phyloP scores from a whole-genome alignment of 495 filamentous ascomycete genomes.

The Pyrenula aspistea region DNA sequence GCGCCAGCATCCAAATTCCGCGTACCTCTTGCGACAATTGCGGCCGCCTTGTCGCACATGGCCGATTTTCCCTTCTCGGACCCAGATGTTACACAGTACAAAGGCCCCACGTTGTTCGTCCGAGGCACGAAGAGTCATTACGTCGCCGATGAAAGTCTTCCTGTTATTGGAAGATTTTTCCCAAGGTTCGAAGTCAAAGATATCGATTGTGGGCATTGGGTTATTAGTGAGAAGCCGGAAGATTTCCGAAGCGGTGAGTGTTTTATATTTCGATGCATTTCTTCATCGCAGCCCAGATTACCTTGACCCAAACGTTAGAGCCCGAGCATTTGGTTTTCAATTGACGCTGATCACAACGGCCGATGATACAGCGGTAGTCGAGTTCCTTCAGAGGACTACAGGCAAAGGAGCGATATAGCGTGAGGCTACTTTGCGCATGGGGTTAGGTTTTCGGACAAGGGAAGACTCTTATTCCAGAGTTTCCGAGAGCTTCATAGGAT shows the following conservation, averaged over 20 bases:
- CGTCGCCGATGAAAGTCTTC: constrained; percentile 77
- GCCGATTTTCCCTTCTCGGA: constrained; percentile 72
- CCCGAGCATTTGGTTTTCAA: neutral
- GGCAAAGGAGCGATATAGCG: neutral
- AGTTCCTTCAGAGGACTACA: neutral
- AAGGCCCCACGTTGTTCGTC: constrained; percentile 71
- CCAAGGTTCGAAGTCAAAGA: constrained; percentile 69
- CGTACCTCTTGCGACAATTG: constrained; percentile 49
- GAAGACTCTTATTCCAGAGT: no score
- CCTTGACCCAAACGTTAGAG: no score
- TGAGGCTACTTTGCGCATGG: no score
- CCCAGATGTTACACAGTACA: constrained; percentile 47
- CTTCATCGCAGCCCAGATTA: neutral
- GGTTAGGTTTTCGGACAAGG: no score
- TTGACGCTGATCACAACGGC: neutral
- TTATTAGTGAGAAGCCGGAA: constrained; percentile 87
- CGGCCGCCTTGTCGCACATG: constrained; percentile 48
- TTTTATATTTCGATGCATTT: neutral
- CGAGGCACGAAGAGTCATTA: constrained; percentile 76
- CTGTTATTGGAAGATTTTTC: constrained; percentile 81
- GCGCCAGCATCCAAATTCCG: constrained; percentile 35
- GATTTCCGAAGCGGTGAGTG: constrained; percentile 66
- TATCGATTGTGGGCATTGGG: constrained; percentile 85
- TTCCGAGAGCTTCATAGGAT: no score
- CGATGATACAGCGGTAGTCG: neutral